Evolutionary conservation across 2,329 filamentous ascomycete species (phyloP), one percentile per base, ranked within the genome.

Genomic region (Iodosphaeria phyllophila): DNA sequence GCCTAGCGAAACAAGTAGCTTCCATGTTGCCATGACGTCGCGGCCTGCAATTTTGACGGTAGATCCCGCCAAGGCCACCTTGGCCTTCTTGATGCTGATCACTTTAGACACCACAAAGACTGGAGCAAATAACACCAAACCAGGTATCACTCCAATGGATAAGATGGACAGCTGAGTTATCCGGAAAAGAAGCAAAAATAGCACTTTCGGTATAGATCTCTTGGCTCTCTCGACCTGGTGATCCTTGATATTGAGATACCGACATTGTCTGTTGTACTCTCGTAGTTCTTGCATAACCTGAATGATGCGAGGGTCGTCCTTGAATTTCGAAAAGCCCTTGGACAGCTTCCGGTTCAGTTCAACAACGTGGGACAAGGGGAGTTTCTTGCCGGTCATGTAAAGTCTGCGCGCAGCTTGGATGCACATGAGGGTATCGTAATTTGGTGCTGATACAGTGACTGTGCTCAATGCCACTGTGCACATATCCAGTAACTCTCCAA

Each of bases 391-490:
- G 24, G 82, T 89, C 8, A 83, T 93, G 54, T 98, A 98, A 15
- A 98, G 60, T 24, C 89, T 71, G 32, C 89, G 70, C 5, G 84
- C 86, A 18, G 86, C 84, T 63, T 95, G 89, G 30, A 95, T 92
- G 37, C 91, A 64, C 84, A 92, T 92, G 13, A 95, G 60, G 4
- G 86, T 95, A 40, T 95, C 86, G 50, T 92, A 93, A 49, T 95
- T 82, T 3, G 86, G 84, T 18, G 79, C 74, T 9, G 80, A 86
- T 19, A 93, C 83, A 4, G 86, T 95, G 28, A 95, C 89, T 3
- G 84, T 68, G 32, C 78, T 72, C 24, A 95, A 63, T 18, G 76
- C 69, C 44, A 91, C 72, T 42, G 92, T 83, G 24, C 93, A 78
- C 28, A 71, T 80, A 39, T 92, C 80, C 28, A 98, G 58, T 20